phyloP scores from a whole-genome alignment of 768 basidiomycete species.

The Xanthoconium stramineum region DNA sequence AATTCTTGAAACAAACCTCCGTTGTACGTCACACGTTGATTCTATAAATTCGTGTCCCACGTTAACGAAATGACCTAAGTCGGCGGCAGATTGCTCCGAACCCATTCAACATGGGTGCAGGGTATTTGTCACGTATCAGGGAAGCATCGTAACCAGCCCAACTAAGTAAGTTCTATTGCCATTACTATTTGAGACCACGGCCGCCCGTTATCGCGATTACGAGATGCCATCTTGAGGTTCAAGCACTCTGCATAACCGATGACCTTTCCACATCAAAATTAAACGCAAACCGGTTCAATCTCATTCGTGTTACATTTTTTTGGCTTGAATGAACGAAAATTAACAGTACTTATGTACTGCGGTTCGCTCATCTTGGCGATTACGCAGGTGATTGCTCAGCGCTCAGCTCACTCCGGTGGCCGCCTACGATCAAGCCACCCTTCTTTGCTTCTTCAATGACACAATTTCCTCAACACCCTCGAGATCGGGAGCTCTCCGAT shows the following conservation, averaged over 20 bases:
- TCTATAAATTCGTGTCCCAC: neutral
- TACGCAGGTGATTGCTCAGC: conserved; percentile 7
- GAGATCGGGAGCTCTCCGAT: conserved; percentile 7
- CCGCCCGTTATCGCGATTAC: neutral
- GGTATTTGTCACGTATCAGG: neutral
- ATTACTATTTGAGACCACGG: neutral
- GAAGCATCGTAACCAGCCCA: neutral
- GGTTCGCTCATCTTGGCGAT: conserved; percentile 5
- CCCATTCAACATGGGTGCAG: neutral
- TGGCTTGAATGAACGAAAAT: no score
- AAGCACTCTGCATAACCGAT: neutral
- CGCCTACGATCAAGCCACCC: neutral
- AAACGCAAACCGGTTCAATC: conserved; percentile 5
- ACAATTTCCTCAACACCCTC: neutral
- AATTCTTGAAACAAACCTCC: conserved; percentile 7
- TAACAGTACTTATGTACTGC: neutral
- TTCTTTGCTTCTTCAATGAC: neutral
- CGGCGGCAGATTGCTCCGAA: neutral
- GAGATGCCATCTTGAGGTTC: neutral
- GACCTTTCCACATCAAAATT: neutral
- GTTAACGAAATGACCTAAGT: neutral
- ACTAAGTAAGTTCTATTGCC: neutral
- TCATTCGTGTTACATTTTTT: no score
- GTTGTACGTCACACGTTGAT: conserved; percentile 11
- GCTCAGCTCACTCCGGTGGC: neutral